phyloP scores from a whole-genome alignment of 1,284 basidiomycete species.

The Phlebopus sp. region DNA sequence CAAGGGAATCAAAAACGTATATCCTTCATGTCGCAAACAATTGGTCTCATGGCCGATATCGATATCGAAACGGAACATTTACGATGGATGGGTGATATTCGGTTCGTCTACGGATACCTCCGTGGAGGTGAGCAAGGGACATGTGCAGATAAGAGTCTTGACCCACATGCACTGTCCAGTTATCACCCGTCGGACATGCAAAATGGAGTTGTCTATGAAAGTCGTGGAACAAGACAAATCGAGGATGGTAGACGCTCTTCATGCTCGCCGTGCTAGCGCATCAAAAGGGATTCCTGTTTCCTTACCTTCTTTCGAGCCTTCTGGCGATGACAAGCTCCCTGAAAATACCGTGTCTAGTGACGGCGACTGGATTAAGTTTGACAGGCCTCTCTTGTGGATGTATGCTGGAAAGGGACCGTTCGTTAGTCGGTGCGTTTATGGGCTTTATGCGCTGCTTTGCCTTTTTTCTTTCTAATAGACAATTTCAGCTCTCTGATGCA shows the following conservation, averaged over 20 bases:
- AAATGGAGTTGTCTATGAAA: constrained; percentile 71
- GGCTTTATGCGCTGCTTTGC: neutral
- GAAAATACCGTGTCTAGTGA: constrained; percentile 39
- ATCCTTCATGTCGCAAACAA: constrained; percentile 85
- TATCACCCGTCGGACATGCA: constrained; percentile 62
- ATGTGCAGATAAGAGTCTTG: neutral
- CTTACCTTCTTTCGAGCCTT: constrained; percentile 12
- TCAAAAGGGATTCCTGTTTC: constrained; percentile 28
- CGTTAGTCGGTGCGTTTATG: constrained; percentile 52
- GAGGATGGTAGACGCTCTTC: constrained; percentile 57
- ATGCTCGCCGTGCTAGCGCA: constrained; percentile 31
- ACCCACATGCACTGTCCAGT: constrained; percentile 40
- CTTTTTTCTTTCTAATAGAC: neutral
- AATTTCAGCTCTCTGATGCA: constrained; percentile 72
- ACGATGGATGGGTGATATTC: constrained; percentile 91
- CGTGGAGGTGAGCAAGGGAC: constrained; percentile 52
- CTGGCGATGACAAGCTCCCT: constrained; percentile 19
- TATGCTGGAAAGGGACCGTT: constrained; percentile 73
- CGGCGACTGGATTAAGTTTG: constrained; percentile 65
- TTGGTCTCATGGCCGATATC: constrained; percentile 91
- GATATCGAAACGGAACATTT: constrained; percentile 87
- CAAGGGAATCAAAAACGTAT: constrained; percentile 69
- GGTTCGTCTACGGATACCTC: constrained; percentile 85
- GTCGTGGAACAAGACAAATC: constrained; percentile 70
- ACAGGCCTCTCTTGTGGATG: constrained; percentile 70